Evolutionary conservation across 495 filamentous ascomycete genomes (phyloP).

Genomic region (Durotheca rogersii): DNA sequence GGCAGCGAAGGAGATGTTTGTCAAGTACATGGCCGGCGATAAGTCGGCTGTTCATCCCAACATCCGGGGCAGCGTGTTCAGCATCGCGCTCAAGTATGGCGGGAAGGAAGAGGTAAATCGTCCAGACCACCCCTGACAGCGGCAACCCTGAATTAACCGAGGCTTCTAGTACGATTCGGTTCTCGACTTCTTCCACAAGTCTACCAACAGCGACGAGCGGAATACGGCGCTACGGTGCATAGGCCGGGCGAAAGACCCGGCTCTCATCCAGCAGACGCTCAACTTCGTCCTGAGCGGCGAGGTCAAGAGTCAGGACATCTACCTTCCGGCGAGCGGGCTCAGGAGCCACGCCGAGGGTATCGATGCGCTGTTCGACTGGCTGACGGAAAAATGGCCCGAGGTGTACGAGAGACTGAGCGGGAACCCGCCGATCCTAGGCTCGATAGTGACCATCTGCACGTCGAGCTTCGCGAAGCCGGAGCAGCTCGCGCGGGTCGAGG

Average conservation of each 20-base stretch:
- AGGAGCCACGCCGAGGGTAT: slow-evolving; percentile 77
- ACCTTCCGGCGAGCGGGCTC: slow-evolving; percentile 78
- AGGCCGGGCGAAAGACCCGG: slow-evolving; percentile 72
- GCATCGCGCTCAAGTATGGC: slow-evolving; percentile 69
- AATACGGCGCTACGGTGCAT: slow-evolving; percentile 90
- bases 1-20: slow-evolving; percentile 72
- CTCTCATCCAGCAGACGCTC: slow-evolving; percentile 80
- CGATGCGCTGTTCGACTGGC: slow-evolving; percentile 76
- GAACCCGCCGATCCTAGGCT: slow-evolving; percentile 81
- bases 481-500: slow-evolving; percentile 71
- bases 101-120: slow-evolving; percentile 66
- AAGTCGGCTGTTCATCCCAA: slow-evolving; percentile 71
- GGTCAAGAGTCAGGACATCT: slow-evolving; percentile 95
- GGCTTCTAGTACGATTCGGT: slow-evolving; percentile 67
- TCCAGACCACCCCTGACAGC: slow-evolving; percentile 5
- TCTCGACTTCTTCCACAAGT: slow-evolving; percentile 78
- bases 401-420: slow-evolving; percentile 66
- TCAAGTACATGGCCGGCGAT: slow-evolving; percentile 66
- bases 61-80: slow-evolving; percentile 67
- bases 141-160: slow-evolving; percentile 22
- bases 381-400: slow-evolving; percentile 82
- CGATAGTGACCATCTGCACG: slow-evolving; percentile 80
- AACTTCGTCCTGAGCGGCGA: slow-evolving; percentile 72
- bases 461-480: slow-evolving; percentile 75
- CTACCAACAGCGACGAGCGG: slow-evolving; percentile 88